Conservation (phyloP, 2,329 filamentous ascomycete genomes). For the Aspergillus brasiliensis region DNA sequence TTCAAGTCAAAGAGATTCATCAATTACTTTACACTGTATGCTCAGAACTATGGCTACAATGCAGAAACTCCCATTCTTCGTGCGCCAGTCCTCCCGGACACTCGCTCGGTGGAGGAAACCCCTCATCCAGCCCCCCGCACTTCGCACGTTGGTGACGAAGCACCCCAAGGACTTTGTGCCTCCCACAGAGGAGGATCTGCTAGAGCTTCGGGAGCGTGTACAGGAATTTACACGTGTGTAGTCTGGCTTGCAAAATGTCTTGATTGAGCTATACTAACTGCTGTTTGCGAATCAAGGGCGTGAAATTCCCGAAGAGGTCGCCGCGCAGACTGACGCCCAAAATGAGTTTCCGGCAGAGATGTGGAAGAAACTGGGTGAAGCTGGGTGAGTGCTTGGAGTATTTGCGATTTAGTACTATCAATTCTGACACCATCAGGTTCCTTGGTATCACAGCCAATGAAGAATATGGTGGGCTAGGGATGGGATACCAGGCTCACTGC, state of each 20-base stretch:
- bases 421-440: constrained; percentile 54
- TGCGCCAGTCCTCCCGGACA: constrained; percentile 36
- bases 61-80: constrained; percentile 32
- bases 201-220: constrained; percentile 79
- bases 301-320: constrained; percentile 82
- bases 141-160: constrained; percentile 63
- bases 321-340: constrained; percentile 75
- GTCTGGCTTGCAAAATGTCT: neutral
- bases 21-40: neutral
- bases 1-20: neutral
- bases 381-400: constrained; percentile 53
- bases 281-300: constrained; percentile 54
- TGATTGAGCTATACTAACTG: neutral
- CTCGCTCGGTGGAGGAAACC: constrained; percentile 28
- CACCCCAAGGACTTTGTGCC: constrained; percentile 66
- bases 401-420: rapidly evolving
- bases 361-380: constrained; percentile 92
- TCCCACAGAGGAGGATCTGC: constrained; percentile 71
- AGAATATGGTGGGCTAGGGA: constrained; percentile 81
- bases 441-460: constrained; percentile 93
- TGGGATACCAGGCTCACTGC: constrained; percentile 97
- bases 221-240: constrained; percentile 74
- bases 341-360: constrained; percentile 89
- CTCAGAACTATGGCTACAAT: constrained; percentile 34
- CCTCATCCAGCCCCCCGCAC: constrained; percentile 35